Base-by-base conservation (phyloP, 2,329 filamentous ascomycete species). In the Colletotrichum sp. region DNA sequence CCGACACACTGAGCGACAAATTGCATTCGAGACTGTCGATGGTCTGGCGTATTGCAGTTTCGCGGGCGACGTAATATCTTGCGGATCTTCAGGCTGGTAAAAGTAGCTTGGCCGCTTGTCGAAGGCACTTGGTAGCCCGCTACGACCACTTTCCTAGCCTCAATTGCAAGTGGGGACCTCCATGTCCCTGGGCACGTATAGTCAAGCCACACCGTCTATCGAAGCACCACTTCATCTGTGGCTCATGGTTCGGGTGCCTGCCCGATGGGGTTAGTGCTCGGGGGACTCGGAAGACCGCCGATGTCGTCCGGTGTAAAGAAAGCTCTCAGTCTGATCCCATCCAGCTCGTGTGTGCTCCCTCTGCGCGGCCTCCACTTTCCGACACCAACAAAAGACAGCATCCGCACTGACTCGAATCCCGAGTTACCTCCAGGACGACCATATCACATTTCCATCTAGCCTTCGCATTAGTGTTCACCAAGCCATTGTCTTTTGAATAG, bases 251-350 rank as follows among this genome's bases (percentile, higher is more conserved):
- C 36, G 66, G 66, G 51, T 34, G 55, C 18, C 36, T 47, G 59
- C 66, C 66, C 55, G 36, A 47, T 68, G 24, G 33, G 55, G 66
- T 33, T 59, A 68, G 55, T 51, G 12, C 33, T 33, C 21, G 36
- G 15, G 38, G 47, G 18, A 43, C n/a, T 65, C 63, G 43, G 62
- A 33, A 61, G 55, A 61, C 67, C 67, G 61, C 72, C 72, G 63
- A 74, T 74, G 51, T 72, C 69, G 69, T 74, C 69, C 72, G 57
- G 57, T 72, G 68, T 71, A 62, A 47, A 68, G 18, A 29, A 29
- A 71, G 55, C 33, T 73, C 57, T 66, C 54, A 21, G 38, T 47
- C 38, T 47, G 18, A n/a, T 70, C 57, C 21, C 54, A 57, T 62
- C 33, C 33, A 27, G 58, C n/a, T 31, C 38, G 43, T 47, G 12